Base-by-base conservation (phyloP, 1,284 basidiomycete genomes). In the Ceratobasidium sp. region DNA sequence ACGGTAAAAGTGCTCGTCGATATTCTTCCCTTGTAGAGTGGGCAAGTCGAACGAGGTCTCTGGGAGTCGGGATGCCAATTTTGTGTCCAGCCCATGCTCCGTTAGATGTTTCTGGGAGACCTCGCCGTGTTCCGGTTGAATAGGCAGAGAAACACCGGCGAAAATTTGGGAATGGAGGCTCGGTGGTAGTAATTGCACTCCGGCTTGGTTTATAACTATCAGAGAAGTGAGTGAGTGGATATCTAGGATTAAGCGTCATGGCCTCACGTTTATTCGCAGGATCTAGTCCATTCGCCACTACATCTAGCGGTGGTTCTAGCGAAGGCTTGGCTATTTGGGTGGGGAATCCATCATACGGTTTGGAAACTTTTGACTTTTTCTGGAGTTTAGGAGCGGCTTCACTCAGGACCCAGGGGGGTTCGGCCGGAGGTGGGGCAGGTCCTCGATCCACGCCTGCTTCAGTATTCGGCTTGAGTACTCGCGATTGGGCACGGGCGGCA, bases 151-250 rank as follows among this genome's bases (percentile, higher is more conserved):
- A 34, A 87, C 83, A 76, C 92, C 89, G 64, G 90, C 91, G 83
- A 99, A 99, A 76, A 98, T 88, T 82, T 98, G 97, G 4, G 86
- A 82, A 83, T 97, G 96, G 19, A 98, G 85, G 37, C 86, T 85
- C 5, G 90, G 88, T 2, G 96, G 95, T 43, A 99, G 90, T 67
- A 99, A 89, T 83, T 99, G 97, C 1, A 99, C 97, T 22, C 97
- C 96, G 44, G 96, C 88, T 79, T 94, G 90, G 51, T 74, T 74
- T 51, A 81, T 98, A 98, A 70, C 95, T 89, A 46, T 37, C 44
- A 32, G 52, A 69, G 77, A 56, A 44, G 25, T 51, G 11, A 46
- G 32, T 13, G 22, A 43, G n/a, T n/a, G n/a, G n/a, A n/a, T n/a
- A n/a, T n/a, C n/a, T n/a, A n/a, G n/a, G n/a, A n/a, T n/a, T n/a